phyloP scores from a whole-genome alignment of 176 grass and related monocot species.

The Bothriochloa decipiens region DNA sequence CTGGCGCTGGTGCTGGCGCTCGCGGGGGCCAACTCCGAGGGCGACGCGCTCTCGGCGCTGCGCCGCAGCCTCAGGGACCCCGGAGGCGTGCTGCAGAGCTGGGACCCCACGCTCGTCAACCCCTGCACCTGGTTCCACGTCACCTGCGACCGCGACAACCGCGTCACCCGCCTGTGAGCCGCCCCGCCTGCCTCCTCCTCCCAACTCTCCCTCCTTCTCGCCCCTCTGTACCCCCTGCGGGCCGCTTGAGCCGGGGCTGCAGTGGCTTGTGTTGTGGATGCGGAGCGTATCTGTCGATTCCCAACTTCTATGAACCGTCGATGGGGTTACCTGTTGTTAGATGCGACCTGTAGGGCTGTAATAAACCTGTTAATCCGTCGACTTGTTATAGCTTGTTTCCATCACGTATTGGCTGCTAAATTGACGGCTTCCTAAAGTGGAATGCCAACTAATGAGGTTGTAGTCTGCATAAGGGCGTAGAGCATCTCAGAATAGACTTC shows the following conservation, averaged over 20 bases:
- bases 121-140: conserved; percentile 96
- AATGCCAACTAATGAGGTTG: neutral
- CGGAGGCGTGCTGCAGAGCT: conserved; percentile 76
- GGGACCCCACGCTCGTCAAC: conserved; percentile 80
- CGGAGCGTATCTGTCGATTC: neutral
- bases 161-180: conserved; percentile 60
- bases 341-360: neutral
- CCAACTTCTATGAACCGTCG: neutral
- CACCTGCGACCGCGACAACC: conserved; percentile 66
- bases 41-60: conserved; percentile 60
- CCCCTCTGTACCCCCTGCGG: neutral
- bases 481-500: no score
- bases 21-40: conserved; percentile 75
- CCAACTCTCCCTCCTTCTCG: neutral
- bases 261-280: neutral
- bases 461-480: neutral
- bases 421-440: neutral
- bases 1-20: conserved; percentile 82
- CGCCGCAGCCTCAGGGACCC: conserved; percentile 74
- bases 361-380: neutral
- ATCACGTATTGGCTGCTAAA: neutral
- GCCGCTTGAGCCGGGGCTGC: neutral
- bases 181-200: neutral
- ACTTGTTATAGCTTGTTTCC: conserved; percentile 6
- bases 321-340: neutral